A percentile compares a stretch with the other conserved stretches of the same genome.
Evolutionary conservation across 169 alveolate species (phyloP).

Genomic region (Babesia ovis): DNA sequence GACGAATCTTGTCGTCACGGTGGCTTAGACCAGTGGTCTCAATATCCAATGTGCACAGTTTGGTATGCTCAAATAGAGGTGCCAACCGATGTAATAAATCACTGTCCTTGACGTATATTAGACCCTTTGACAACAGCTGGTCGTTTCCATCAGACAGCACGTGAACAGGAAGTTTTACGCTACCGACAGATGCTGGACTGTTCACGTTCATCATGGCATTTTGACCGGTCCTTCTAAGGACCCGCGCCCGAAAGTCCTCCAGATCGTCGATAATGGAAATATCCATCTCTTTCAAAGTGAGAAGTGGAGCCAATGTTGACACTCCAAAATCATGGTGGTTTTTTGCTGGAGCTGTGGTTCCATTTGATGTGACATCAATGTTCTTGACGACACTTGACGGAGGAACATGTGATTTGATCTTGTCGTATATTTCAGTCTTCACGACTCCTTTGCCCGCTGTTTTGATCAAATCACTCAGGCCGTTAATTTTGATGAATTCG

Average conservation of each 20-base stretch:
- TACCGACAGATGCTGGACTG: constrained; percentile 3
- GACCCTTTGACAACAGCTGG: constrained; percentile 42
- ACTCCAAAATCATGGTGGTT: constrained; percentile 21
- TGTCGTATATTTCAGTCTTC: constrained; percentile 68
- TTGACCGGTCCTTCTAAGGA: constrained; percentile 15
- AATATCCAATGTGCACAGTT: constrained; percentile 76
- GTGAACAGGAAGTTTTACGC: constrained; percentile 36
- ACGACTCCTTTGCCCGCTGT: constrained; percentile 77
- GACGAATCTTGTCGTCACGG: constrained; percentile 68
- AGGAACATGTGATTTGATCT: constrained; percentile 69
- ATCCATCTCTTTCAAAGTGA: constrained; percentile 19
- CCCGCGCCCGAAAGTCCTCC: constrained; percentile 6
- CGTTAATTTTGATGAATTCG: constrained; percentile 74
- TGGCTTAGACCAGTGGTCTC: constrained; percentile 86
- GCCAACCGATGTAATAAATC: constrained; percentile 54
- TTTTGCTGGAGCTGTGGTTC: neutral
- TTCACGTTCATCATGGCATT: constrained; percentile 5
- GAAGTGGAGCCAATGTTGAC: constrained; percentile 30
- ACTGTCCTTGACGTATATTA: constrained; percentile 55
- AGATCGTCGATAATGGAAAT: constrained; percentile 16
- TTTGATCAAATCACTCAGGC: constrained; percentile 69
- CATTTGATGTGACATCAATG: neutral
- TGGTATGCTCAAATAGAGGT: constrained; percentile 58
- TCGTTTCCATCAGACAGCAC: constrained; percentile 10
- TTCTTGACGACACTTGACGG: constrained; percentile 27